Conservation (phyloP, 148 eudicot species). For the Simmondsia chinensis region DNA sequence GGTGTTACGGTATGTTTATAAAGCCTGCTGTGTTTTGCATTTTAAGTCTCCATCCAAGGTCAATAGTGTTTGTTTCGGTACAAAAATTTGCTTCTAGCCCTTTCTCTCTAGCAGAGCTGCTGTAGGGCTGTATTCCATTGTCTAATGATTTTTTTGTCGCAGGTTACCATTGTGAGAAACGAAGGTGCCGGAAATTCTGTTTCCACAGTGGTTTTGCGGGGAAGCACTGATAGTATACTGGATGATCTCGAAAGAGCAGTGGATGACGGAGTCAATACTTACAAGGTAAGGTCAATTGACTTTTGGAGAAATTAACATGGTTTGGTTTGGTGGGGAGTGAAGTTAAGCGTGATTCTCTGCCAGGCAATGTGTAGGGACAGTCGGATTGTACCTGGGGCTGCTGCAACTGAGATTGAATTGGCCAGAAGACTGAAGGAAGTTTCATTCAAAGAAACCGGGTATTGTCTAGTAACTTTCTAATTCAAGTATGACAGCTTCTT, state of each 20-base stretch:
- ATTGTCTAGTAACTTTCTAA: not conserved
- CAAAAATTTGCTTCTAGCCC: not conserved
- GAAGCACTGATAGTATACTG: constrained; percentile 95
- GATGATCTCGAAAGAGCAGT: constrained; percentile 99
- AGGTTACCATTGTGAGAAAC: constrained; percentile 87
- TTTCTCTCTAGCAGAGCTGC: not conserved
- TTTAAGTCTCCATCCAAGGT: too few species aligned
- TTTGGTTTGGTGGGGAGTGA: too few species aligned
- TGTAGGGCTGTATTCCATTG: not conserved
- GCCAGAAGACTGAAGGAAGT: constrained; percentile 83
- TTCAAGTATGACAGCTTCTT: not conserved
- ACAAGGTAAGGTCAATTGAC: constrained; percentile 37
- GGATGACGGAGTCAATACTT: constrained; percentile 93
- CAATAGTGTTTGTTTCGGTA: too few species aligned
- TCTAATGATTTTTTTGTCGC: not conserved
- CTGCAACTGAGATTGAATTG: constrained; percentile 91
- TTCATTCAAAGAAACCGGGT: constrained; percentile 92
- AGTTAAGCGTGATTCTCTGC: too few species aligned
- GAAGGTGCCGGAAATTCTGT: constrained; percentile 94
- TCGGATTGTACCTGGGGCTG: constrained; percentile 90
- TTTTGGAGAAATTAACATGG: too few species aligned
- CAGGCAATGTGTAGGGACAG: constrained; percentile 98
- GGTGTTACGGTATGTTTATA: constrained; percentile 63
- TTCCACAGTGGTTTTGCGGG: constrained; percentile 72
- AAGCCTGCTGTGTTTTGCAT: not conserved